Base-by-base conservation (phyloP, 2,329 filamentous ascomycete species). In the Trichoderma aggressivum region DNA sequence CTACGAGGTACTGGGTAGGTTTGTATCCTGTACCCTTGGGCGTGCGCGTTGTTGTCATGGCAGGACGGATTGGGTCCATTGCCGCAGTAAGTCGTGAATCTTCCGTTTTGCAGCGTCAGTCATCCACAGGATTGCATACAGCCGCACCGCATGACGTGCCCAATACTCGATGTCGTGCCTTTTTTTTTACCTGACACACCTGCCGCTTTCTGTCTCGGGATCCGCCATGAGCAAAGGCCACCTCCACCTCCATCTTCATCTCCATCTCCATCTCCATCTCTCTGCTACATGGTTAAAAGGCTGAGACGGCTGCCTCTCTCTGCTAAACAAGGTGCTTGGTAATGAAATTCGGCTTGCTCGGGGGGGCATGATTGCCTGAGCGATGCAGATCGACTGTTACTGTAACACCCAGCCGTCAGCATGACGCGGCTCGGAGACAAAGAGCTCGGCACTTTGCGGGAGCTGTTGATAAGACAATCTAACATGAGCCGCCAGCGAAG, bases 281-380 rank as follows among this genome's bases (percentile, higher is more conserved):
- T 11, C n/a, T 34, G 28, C 8, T 56, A 26, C 63, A 66, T 55
- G 50, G 28, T 16, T 36, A 34, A 55, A 32, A 64, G 65, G 36
- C 65, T 68, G 34, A 47, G 28, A 65, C 55, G 32, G 12, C 32
- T 26, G 36, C 55, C 34, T 16, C 21, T 36, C 7, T n/a, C n/a
- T 26, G n/a, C n/a, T 34, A 16, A 21, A 39, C 12, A 21, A 16
- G 24, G n/a, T 61, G 66, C 66, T 69, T 69, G 66, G 56, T 69
- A 69, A 69, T 62, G 18, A n/a, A n/a, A 66, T 43, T 39, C 61
- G 61, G 68, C 61, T 58, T 53, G 21, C 47, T 70, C 67, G 67
- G 67, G 67, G 67, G 43, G 16, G 21, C 30, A 70, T 43, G 26
- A 43, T 32, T n/a, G 28, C 56, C 28, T 47, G 59, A 18, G 32